These are phyloP conservation scores for Globisporangium perplexum DNA, from an alignment of 352 stramenopile genomes.

Conservation along the genomic window DNA sequence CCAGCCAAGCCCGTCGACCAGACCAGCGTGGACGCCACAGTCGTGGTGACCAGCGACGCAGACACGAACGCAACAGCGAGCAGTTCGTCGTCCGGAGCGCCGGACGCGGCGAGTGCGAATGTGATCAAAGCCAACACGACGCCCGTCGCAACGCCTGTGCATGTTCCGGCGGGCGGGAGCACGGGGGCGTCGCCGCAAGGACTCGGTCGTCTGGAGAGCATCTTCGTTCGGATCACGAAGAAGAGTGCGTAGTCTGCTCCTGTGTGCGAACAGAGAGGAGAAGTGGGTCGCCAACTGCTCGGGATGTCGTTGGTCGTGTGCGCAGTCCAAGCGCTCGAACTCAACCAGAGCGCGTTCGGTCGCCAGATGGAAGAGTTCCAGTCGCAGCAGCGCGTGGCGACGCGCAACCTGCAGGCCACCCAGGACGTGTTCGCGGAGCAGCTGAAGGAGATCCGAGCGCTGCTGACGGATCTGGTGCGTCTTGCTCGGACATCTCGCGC, in stretches of 20 bases:
- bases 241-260: constrained; percentile 44
- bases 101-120: neutral
- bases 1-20: neutral
- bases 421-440: constrained; percentile 46
- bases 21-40: neutral
- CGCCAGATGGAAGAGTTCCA: constrained; percentile 59
- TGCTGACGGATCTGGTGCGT: constrained; percentile 44
- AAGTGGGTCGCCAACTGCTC: neutral
- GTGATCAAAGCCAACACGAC: constrained; percentile 1
- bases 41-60: neutral
- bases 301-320: neutral
- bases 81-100: neutral
- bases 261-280: neutral
- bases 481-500: neutral
- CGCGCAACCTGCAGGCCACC: constrained; percentile 36
- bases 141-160: neutral
- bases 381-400: constrained; percentile 27
- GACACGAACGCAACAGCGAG: neutral
- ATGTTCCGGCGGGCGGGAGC: neutral
- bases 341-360: constrained; percentile 53
- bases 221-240: constrained; percentile 82
- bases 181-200: constrained; percentile 27
- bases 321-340: constrained; percentile 65
- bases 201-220: constrained; percentile 68
- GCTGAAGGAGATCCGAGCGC: constrained; percentile 42